Conservation (phyloP, 306 rosid species). For the Malus sieversii region DNA sequence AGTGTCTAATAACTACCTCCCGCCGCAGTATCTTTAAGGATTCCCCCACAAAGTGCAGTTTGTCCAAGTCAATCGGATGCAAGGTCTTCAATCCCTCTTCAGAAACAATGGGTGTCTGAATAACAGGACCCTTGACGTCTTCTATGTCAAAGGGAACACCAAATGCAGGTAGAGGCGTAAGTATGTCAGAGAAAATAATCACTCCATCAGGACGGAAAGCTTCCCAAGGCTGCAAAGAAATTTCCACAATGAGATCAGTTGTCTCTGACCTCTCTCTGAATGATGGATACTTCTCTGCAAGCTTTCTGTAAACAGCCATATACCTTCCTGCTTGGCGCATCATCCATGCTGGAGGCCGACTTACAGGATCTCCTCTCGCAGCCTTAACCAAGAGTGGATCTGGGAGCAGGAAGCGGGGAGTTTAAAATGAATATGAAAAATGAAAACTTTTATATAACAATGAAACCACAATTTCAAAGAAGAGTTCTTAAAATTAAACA, state of each 20-base stretch:
- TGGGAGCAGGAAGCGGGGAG: slow-evolving; percentile 1
- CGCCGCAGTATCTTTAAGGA: slow-evolving; percentile 63
- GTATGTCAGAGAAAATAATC: slow-evolving; percentile 90
- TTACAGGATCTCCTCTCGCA: slow-evolving; percentile 82
- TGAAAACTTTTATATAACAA: neutral
- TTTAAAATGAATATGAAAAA: neutral
- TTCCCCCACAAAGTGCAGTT: slow-evolving; percentile 75
- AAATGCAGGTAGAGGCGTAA: slow-evolving; percentile 92
- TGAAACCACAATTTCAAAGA: neutral
- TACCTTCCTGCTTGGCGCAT: slow-evolving; percentile 99
- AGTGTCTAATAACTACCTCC: slow-evolving; percentile 46
- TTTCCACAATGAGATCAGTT: slow-evolving; percentile 97
- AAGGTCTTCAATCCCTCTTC: slow-evolving; percentile 72
- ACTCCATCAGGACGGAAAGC: slow-evolving; percentile 98
- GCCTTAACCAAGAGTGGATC: slow-evolving; percentile 95
- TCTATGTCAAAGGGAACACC: slow-evolving; percentile 93
- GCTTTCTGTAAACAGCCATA: slow-evolving; percentile 93
- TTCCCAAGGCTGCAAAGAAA: slow-evolving; percentile 99
- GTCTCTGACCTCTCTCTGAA: slow-evolving; percentile 97
- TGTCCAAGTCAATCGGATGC: slow-evolving; percentile 78
- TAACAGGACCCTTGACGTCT: slow-evolving; percentile 87
- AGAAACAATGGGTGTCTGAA: slow-evolving; percentile 72
- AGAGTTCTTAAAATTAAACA: neutral
- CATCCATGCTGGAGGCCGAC: slow-evolving; percentile 99
- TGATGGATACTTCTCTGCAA: slow-evolving; percentile 91